Evolutionary conservation across 495 filamentous ascomycete species (phyloP), one percentile per base, ranked within the genome.

Genomic region (Chaetomium fimeti): DNA sequence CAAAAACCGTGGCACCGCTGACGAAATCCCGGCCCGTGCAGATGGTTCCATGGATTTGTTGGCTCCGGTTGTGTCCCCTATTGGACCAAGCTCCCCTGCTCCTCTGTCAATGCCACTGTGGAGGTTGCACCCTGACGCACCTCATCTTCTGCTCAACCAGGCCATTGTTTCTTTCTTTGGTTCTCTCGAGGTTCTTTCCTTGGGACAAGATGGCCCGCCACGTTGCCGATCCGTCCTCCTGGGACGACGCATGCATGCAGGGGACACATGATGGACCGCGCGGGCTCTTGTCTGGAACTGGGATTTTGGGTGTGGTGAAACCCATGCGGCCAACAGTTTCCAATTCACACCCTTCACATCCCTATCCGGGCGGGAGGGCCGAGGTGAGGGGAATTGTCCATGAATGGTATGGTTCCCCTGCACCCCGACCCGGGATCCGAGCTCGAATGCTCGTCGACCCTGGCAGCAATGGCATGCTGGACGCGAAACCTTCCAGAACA

Each of bases 391-490:
- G 45, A n/a, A 18, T 49, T 20, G 45, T 47, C 18, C 27, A n/a
- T 55, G 27, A 55, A 36, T 25, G 56, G 57, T 36, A 43, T 47
- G 43, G 48, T 60, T 48, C 25, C 16, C 42, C 38, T 60, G 57
- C 58, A 51, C 15, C 20, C 24, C 5, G 20, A 61, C 27, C 58
- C 28, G 58, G 58, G 28, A 61, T 52, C 58, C 47, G 58, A 40
- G 47, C 58, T 61, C 45, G n/a, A 5, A 0, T 15, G 15, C 25
- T 22, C 5, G 25, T 13, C 8, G 4, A 60, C 47, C 58, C 58
- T 27, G 6, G 59, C 15, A 24, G n/a, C 5, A 53, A 53, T 61
- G 59, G 59, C 36, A 61, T 43, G 59, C 48, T 61, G 36, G 29
- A 24, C 48, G 29, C 48, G 11, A 43, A 43, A 28, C 13, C 48